These are phyloP conservation scores for Rosa multiflora DNA, from an alignment of 306 rosid species.

Conservation along the genomic window DNA sequence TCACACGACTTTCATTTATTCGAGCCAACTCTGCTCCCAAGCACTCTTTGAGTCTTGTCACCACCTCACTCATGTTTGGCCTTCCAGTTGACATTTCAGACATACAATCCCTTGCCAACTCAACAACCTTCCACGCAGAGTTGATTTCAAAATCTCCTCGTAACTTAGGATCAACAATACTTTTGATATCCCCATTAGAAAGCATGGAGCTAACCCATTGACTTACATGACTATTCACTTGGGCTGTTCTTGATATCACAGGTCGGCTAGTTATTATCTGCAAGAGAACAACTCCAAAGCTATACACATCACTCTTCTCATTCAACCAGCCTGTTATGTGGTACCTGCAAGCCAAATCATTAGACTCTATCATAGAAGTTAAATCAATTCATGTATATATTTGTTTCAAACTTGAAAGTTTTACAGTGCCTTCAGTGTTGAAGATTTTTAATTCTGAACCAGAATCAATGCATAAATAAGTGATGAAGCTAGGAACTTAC, in stretches of 20 bases:
- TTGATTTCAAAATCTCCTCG: constrained; percentile 19
- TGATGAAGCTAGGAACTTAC: constrained; percentile 6
- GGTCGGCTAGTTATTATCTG: constrained; percentile 36
- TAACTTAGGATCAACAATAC: constrained; percentile 28
- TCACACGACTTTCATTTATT: background rate
- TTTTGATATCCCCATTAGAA: constrained; percentile 24
- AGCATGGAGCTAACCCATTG: constrained; percentile 30
- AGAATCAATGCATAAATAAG: background rate
- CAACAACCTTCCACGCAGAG: constrained; percentile 21
- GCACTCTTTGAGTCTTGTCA: constrained; percentile 21
- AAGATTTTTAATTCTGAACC: background rate
- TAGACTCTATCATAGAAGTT: background rate
- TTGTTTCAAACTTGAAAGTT: background rate
- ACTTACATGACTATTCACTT: constrained; percentile 15
- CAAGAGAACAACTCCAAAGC: constrained; percentile 34
- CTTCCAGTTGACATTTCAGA: constrained; percentile 13
- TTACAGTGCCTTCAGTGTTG: background rate
- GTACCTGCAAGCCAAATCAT: constrained; percentile 24
- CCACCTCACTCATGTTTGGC: constrained; percentile 32
- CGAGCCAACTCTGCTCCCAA: constrained; percentile 21
- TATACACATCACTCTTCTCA: constrained; percentile 35
- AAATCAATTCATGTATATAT: background rate
- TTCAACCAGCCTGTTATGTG: constrained; percentile 24
- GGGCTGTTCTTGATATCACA: background rate
- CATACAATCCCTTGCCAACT: constrained; percentile 26